Percentiles rank a stretch among this genome's conserved stretches.
Conservation (phyloP, 2,329 filamentous ascomycete genomes). For the Aspergillus fumigatus region DNA sequence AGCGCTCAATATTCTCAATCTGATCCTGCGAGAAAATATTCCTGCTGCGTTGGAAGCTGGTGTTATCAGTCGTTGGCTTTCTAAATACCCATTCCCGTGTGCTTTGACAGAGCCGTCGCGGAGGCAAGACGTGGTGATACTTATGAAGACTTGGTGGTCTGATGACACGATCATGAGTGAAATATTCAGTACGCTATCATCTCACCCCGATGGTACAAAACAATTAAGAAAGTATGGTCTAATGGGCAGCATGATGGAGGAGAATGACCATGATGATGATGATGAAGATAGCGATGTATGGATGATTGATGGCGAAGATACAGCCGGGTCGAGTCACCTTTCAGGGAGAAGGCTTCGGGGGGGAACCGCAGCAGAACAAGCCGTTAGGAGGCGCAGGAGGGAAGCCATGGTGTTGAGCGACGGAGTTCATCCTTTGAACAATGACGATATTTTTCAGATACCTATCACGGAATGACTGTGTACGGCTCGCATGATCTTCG, state of each 20-base stretch:
- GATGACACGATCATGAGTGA: conserved; percentile 43
- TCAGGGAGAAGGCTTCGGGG: conserved; percentile 29
- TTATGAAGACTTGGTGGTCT: conserved; percentile 39
- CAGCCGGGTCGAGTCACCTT: conserved; percentile 40
- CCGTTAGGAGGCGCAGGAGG: conserved; percentile 68
- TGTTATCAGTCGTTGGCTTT: conserved; percentile 71
- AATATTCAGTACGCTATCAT: conserved; percentile 37
- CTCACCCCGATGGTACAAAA: conserved; percentile 35
- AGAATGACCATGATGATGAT: conserved; percentile 51
- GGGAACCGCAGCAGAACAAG: conserved; percentile 53
- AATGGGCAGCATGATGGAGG: conserved; percentile 39
- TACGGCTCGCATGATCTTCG: not conserved
- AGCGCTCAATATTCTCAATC: conserved; percentile 53
- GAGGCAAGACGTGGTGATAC: conserved; percentile 35
- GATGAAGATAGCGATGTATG: conserved; percentile 46
- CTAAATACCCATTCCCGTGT: conserved; percentile 65
- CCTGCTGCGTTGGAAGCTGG: conserved; percentile 56
- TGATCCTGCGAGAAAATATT: conserved; percentile 57
- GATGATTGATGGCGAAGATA: conserved; percentile 52
- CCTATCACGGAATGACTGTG: conserved; percentile 30
- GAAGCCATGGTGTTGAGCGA: conserved; percentile 91
- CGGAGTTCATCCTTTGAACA: conserved; percentile 67
- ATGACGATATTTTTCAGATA: conserved; percentile 73
- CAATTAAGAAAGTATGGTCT: conserved; percentile 41
- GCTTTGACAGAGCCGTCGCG: conserved; percentile 47